Percentiles rank a stretch among this genome's conserved stretches.
Conservation (phyloP, 139 green algal species). For the Nannochloris sp. region DNA sequence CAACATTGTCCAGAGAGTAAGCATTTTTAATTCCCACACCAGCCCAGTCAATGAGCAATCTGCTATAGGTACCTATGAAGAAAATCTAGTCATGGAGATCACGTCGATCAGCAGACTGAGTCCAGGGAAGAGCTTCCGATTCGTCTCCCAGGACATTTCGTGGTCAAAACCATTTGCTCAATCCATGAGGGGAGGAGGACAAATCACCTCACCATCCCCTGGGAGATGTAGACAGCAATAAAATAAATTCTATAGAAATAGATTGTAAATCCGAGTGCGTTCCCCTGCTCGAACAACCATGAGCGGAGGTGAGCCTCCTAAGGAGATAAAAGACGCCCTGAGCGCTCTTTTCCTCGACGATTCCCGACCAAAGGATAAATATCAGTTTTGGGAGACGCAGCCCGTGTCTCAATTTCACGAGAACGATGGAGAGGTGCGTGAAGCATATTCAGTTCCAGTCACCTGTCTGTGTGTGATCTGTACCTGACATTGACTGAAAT, state of each 20-base stretch:
- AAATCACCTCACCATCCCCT: background rate
- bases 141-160: background rate
- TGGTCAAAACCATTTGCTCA: conserved; percentile 7
- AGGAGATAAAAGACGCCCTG: conserved; percentile 17
- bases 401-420: conserved; percentile 82
- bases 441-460: background rate
- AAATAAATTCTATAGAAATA: conserved; percentile 1
- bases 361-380: conserved; percentile 28
- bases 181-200: background rate
- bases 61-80: conserved; percentile 17
- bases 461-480: background rate
- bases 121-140: conserved; percentile 7
- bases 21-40: too few species aligned
- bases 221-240: conserved; percentile 13
- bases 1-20: background rate
- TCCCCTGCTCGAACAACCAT: background rate
- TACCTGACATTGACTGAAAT: background rate
- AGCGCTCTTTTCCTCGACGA: conserved; percentile 16
- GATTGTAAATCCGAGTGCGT: background rate
- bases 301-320: background rate
- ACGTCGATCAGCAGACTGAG: background rate
- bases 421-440: conserved; percentile 9
- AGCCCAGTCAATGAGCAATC: conserved; percentile 30
- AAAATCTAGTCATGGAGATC: conserved; percentile 8
- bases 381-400: conserved; percentile 91